A percentile compares a stretch with the other conserved stretches of the same genome.
Evolutionary conservation across 2,329 filamentous ascomycete species (phyloP).

Genomic region (Aspergillus clavatus): DNA sequence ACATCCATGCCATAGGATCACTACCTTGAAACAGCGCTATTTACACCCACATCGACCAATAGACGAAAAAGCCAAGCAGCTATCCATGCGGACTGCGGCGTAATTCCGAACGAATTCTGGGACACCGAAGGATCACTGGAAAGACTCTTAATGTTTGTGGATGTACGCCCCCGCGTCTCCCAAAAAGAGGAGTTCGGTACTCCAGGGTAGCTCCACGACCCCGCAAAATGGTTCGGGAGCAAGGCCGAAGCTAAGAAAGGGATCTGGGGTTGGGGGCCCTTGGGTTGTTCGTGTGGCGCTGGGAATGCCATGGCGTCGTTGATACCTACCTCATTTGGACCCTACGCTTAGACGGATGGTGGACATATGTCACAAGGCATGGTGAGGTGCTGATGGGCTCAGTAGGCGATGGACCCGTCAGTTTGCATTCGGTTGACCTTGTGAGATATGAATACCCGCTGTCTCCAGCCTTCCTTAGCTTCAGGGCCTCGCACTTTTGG

Average conservation of each 20-base stretch:
- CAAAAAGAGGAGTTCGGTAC: too few species aligned
- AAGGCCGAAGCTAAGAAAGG: neutral
- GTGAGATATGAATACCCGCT: neutral
- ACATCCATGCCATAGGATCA: neutral
- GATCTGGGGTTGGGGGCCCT: neutral
- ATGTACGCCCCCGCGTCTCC: neutral
- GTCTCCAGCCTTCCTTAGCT: neutral
- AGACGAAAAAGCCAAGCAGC: neutral
- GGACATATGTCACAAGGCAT: neutral
- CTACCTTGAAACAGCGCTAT: neutral
- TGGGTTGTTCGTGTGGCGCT: neutral
- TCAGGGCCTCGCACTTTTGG: neutral
- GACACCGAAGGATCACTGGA: neutral
- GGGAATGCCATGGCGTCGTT: neutral
- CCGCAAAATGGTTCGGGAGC: neutral
- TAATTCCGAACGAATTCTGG: neutral
- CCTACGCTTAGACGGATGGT: neutral
- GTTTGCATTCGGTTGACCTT: neutral
- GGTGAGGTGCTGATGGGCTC: neutral
- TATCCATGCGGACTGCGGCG: neutral
- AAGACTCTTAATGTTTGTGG: neutral
- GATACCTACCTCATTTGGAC: neutral
- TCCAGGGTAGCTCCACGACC: neutral
- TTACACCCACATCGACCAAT: neutral
- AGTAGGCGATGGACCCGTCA: neutral